phyloP scores from a whole-genome alignment of 179 eudicot genomes.

The Carnegiea gigantea region DNA sequence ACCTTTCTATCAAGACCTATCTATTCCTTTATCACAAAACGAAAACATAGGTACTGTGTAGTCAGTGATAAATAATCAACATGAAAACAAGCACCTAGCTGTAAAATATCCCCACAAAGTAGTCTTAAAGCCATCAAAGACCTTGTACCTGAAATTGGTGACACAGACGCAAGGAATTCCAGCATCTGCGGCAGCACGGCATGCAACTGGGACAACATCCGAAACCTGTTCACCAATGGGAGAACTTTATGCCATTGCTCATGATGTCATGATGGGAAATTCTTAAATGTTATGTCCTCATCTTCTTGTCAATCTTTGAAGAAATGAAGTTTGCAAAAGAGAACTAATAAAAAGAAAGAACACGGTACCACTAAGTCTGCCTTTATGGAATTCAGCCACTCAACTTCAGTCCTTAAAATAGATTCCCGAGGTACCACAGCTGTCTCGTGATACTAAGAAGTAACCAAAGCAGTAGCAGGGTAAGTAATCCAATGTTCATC shows the following conservation, averaged over 20 bases:
- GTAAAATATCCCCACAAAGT: conserved; percentile 6
- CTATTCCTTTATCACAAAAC: background rate
- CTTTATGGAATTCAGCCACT: conserved; percentile 96
- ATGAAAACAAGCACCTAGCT: background rate
- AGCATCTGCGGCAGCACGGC: conserved; percentile 99
- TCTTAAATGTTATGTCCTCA: background rate
- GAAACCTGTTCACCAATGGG: conserved; percentile 59
- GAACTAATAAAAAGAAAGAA: conserved; percentile 10
- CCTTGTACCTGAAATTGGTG: conserved; percentile 84
- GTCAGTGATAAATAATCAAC: background rate
- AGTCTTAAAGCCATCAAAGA: conserved; percentile 10
- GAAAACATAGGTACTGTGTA: background rate
- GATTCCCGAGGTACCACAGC: conserved; percentile 91
- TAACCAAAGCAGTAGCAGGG: conserved; percentile 11
- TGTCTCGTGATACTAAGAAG: conserved; percentile 78
- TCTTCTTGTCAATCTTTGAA: background rate
- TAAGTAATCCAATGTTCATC: conserved; percentile 12
- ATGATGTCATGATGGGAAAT: background rate
- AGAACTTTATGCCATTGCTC: conserved; percentile 10
- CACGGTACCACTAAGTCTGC: conserved; percentile 89
- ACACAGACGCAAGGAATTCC: conserved; percentile 94
- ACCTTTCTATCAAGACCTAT: background rate
- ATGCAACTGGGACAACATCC: conserved; percentile 99
- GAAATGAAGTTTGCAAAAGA: background rate
- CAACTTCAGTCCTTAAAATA: conserved; percentile 85